Conservation (phyloP, 1,139 yeast genomes). For the Pichia sp. region DNA sequence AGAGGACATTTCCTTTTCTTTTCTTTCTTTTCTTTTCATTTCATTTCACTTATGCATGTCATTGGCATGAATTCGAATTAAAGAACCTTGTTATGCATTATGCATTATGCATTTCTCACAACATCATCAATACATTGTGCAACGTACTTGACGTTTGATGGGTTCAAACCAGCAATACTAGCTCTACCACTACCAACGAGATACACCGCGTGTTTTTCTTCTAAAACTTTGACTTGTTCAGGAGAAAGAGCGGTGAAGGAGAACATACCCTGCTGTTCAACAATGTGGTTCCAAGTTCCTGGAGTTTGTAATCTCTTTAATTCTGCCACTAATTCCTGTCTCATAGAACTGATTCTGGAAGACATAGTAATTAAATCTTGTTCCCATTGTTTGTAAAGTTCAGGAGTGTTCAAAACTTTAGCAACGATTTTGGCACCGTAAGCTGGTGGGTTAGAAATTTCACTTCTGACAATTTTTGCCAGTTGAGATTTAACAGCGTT, state of each 20-base stretch:
- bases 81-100: too few species aligned
- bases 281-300: constrained; percentile 91
- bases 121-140: constrained; percentile 82
- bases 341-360: constrained; percentile 72
- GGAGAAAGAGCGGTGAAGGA: constrained; percentile 82
- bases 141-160: constrained; percentile 66
- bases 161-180: constrained; percentile 88
- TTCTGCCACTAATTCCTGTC: constrained; percentile 53
- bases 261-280: constrained; percentile 92
- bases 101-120: constrained; percentile 28
- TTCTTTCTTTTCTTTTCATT: too few species aligned
- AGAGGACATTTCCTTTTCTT: too few species aligned
- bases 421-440: constrained; percentile 94
- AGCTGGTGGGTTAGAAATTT: constrained; percentile 90
- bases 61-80: too few species aligned
- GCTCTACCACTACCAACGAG: constrained; percentile 83
- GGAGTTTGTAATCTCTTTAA: constrained; percentile 66
- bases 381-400: constrained; percentile 74
- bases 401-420: constrained; percentile 57
- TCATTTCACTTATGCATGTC: too few species aligned
- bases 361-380: constrained; percentile 84
- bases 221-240: constrained; percentile 75
- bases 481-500: constrained; percentile 66
- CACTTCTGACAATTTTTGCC: constrained; percentile 69
- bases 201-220: constrained; percentile 70